Conservation (phyloP, 371 early-diverging fungal species). For the Cokeromyces recurvatus region DNA sequence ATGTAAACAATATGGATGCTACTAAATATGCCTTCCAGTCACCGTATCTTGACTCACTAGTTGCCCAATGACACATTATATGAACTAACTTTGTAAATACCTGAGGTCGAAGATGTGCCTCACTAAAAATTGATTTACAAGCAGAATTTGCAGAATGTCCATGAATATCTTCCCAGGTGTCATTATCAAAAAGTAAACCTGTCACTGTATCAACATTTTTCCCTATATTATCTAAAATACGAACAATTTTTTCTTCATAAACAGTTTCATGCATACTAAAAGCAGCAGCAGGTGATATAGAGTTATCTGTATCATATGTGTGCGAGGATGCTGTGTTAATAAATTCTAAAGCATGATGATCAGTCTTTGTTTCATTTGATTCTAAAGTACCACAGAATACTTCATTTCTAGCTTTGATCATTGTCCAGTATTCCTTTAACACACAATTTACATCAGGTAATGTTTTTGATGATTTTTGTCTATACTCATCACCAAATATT, state of each 20-base stretch:
- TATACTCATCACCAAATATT: constrained; percentile 27
- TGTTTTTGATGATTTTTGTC: constrained; percentile 3
- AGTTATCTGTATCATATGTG: neutral
- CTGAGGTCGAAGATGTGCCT: constrained; percentile 4
- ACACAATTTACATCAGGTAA: constrained; percentile 25
- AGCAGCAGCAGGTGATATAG: neutral
- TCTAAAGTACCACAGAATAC: constrained; percentile 40
- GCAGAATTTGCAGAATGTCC: constrained; percentile 31
- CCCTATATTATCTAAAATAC: constrained; percentile 37
- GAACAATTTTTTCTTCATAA: constrained; percentile 36
- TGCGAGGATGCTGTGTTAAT: neutral
- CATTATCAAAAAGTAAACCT: constrained; percentile 25
- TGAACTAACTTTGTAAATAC: constrained; percentile 15
- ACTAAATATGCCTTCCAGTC: constrained; percentile 58
- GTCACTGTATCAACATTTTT: constrained; percentile 27
- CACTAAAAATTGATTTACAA: constrained; percentile 26
- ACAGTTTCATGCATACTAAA: constrained; percentile 4
- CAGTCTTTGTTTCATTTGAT: constrained; percentile 20
- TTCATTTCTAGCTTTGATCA: constrained; percentile 46
- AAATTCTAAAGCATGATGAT: neutral
- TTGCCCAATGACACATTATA: constrained; percentile 59
- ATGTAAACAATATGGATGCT: constrained; percentile 43
- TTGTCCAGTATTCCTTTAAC: constrained; percentile 35
- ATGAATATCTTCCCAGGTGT: constrained; percentile 32
- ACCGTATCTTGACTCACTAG: constrained; percentile 48